Evolutionary conservation across 257 asterid species (phyloP), one percentile per base, ranked within the genome.

Genomic region (Avicennia marina): DNA sequence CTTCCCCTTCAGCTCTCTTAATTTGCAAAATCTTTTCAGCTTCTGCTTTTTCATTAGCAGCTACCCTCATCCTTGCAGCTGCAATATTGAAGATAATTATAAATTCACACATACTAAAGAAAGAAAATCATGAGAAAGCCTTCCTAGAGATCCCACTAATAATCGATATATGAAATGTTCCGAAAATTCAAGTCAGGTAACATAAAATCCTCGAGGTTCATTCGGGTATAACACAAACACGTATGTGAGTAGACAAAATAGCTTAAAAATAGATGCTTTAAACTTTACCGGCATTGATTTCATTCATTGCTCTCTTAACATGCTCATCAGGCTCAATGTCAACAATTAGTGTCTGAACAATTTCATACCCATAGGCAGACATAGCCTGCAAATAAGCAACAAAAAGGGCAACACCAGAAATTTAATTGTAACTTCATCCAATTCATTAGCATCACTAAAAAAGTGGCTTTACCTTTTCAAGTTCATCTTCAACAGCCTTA

Each of bases 1-100:
- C 79, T 34, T 73, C 79, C 4, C 75, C 79, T 36, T 73, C 75
- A 0, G 79, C 79, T 49, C 54, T 73, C 75, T 73, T 73, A 63
- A 73, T 59, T 33, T 63, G 75, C 18, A 68, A 69, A 33, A 68
- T 73, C 54, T 73, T 73, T 15, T 73, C 75, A 11, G 79, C 79
- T 47, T 73, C 75, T 3, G 75, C 79, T 48, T 64, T 73, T 21
- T 73, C 75, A 5, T 64, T 68, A n/a, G 75, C 52, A 31, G 79
- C 75, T 13, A 59, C 63, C 49, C 79, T 64, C 52, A 69, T 12
- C 69, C 79, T 68, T 29, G 79, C 61, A 53, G 75, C 75, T 73
- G 17, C 15, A 12, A 1, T 50, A 1, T 1, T 6, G 8, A 2
- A 39, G 45, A 6, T 6, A n/a, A n/a, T n/a, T n/a, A n/a, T n/a